Base-by-base conservation (phyloP, 305 asterid species). In the Fraxinus floribunda region DNA sequence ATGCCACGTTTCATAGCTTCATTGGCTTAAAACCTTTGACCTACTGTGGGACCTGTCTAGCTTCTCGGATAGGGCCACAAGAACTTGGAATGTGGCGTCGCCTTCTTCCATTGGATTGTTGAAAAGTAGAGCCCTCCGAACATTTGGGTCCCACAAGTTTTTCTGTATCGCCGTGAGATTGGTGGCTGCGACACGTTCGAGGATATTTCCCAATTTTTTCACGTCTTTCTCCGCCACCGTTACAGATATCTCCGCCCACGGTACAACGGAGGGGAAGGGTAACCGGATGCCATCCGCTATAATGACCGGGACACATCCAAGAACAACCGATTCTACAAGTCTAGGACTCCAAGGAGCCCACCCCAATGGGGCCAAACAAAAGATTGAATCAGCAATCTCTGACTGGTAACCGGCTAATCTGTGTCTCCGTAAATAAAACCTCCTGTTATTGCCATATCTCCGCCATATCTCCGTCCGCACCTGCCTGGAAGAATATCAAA, bases 271-370 rank as follows among this genome's bases (percentile, higher is more conserved):
- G 35, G 91, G 75, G 46, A 84, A 91, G 1, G 92, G 92, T 0
- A 91, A 76, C 22, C 86, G 85, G 52, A 92, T 94, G 78, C 91
- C 97, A 18, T 92, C 98, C 36, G 96, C 97, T 77, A 94, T 94
- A 81, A 94, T 94, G 24, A 92, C 95, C 0, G 97, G 98, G 73
- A 94, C 89, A 85, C 98, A 94, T 2, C 98, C 98, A 78, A 94
- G 90, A 4, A 94, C 88, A 13, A 94, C 98, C 0, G 97, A 95
- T 80, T 94, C 98, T 62, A 94, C 97, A 3, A 94, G 86, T 73
- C 98, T 87, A 9, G 97, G 98, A 77, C 98, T 94, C 98, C 98
- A 94, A 4, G 98, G 98, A 16, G 98, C 97, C 97, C 98, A 94
- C 16, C 98, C 98, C 5, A 94, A 90, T 5, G 98, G 98, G 82